Conservation (phyloP, 2,329 filamentous ascomycete genomes). For the Rhynchosporium secalis region DNA sequence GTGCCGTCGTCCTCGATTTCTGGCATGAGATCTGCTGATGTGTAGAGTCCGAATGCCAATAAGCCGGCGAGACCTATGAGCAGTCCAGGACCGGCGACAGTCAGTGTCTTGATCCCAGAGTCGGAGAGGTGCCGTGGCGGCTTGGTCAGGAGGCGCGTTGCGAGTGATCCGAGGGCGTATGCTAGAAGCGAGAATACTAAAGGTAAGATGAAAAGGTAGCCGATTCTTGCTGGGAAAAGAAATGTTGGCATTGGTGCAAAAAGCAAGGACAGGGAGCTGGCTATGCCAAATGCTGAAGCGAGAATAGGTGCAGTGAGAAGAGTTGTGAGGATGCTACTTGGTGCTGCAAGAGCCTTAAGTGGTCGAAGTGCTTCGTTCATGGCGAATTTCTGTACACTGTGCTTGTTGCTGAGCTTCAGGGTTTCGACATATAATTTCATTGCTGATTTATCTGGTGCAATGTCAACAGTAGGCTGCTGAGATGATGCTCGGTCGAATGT, state of each 20-base stretch:
- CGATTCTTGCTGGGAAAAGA: constrained; percentile 44
- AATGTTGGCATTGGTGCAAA: constrained; percentile 48
- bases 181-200: constrained; percentile 25
- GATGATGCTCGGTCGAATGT: constrained; percentile 47
- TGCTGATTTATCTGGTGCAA: constrained; percentile 13
- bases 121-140: constrained; percentile 19
- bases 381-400: constrained; percentile 30
- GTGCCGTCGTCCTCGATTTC: constrained; percentile 4
- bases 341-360: constrained; percentile 50
- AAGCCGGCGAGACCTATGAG: constrained; percentile 25
- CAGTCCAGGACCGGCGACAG: constrained; percentile 17
- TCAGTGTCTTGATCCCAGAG: constrained; percentile 1
- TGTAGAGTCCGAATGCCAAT: constrained; percentile 29
- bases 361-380: constrained; percentile 40
- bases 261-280: constrained; percentile 49
- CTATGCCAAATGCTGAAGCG: constrained; percentile 50
- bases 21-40: constrained; percentile 15
- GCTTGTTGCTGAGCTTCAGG: constrained; percentile 26
- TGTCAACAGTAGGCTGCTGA: background rate
- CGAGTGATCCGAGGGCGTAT: constrained; percentile 22
- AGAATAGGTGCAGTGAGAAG: constrained; percentile 48
- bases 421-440: constrained; percentile 25
- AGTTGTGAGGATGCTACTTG: constrained; percentile 51
- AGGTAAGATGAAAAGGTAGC: constrained; percentile 44
- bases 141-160: constrained; percentile 17